Base-by-base conservation (phyloP, 176 grass and related monocot species). In the Bonia amplexicaulis region DNA sequence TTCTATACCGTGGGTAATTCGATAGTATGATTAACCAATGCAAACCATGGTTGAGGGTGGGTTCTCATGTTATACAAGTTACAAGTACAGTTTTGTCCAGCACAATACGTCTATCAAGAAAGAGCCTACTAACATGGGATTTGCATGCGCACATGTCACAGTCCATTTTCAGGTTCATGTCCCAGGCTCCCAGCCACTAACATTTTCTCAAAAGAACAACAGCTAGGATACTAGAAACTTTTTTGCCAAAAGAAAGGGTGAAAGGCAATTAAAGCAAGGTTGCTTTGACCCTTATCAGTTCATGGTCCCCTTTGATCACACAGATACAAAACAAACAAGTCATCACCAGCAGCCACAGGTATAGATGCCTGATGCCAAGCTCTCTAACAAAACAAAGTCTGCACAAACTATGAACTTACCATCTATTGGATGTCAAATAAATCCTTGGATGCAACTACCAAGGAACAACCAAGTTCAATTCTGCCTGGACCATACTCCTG, bases 151-250 rank as follows among this genome's bases (percentile, higher is more conserved):
- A 41, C 66, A 73, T 66, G 79, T 25, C 78, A 78, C 52, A 59
- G 41, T 65, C 58, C 66, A 72, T 76, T 62, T 82, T 76, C 83
- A 87, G 84, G 79, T 39, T 68, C 39, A 73, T 90, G 79, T 15
- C 80, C 57, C 51, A 53, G 51, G 35, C 35, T 44, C 54, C 31
- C 79, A 49, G 57, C 39, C 66, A 27, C 58, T 33, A 73, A 73
- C 84, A 86, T 82, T 78, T 83, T 86, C 60, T 78, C 74, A 82
- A 90, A 87, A 65, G 84, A 72, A 78, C 84, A 82, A 26, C 16
- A 22, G 47, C 66, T 78, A 78, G 66, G 49, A 87, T 73, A 57
- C 88, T 67, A 23, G 67, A 45, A 60, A 74, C 49, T 60, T 77
- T 89, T 86, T 60, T 33, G 26, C 49, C 9, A 66, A 66, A 86